A percentile compares a stretch with the other conserved stretches of the same genome.
Evolutionary conservation across 164 flowering plant species (phyloP).

Genomic region (Amborella trichopoda): DNA sequence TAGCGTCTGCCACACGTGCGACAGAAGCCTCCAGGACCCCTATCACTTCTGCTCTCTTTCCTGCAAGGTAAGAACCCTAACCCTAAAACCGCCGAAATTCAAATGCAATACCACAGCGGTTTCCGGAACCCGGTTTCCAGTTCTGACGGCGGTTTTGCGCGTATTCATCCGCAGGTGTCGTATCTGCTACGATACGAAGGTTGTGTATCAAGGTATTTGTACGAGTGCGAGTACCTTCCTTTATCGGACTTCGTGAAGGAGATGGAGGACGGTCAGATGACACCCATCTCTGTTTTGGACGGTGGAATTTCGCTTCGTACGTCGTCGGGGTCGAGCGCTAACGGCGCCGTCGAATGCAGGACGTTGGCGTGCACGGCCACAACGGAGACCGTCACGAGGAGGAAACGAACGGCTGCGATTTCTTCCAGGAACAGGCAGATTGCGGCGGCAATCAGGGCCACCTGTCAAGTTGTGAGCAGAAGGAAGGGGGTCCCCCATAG

Average conservation of each 20-base stretch:
- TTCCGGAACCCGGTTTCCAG: not conserved
- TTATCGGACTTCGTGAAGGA: conserved; percentile 6
- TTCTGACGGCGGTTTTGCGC: not conserved
- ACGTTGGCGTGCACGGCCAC: conserved; percentile 14
- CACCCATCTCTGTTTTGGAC: conserved; percentile 16
- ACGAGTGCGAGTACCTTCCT: conserved; percentile 11
- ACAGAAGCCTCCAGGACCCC: conserved; percentile 16
- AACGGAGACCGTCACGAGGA: conserved; percentile 12
- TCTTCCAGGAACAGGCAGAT: conserved; percentile 6
- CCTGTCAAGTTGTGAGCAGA: not conserved
- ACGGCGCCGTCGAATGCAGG: not conserved
- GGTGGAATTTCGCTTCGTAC: conserved; percentile 6
- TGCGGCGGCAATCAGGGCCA: not conserved
- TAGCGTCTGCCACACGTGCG: conserved; percentile 14
- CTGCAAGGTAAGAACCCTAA: conserved; percentile 18
- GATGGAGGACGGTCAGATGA: conserved; percentile 13
- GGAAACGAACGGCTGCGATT: conserved; percentile 3
- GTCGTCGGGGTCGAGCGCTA: conserved; percentile 5
- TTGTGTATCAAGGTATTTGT: conserved; percentile 10
- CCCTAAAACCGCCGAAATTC: not conserved
- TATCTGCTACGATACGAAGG: conserved; percentile 9
- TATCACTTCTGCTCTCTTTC: conserved; percentile 23
- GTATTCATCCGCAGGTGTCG: conserved; percentile 7
- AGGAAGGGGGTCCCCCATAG: conserved; percentile 15
- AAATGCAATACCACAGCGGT: too few species aligned